These are phyloP conservation scores for Urochloa ruziziensis DNA, from an alignment of 176 grass and related monocot species.

Conservation along the genomic window DNA sequence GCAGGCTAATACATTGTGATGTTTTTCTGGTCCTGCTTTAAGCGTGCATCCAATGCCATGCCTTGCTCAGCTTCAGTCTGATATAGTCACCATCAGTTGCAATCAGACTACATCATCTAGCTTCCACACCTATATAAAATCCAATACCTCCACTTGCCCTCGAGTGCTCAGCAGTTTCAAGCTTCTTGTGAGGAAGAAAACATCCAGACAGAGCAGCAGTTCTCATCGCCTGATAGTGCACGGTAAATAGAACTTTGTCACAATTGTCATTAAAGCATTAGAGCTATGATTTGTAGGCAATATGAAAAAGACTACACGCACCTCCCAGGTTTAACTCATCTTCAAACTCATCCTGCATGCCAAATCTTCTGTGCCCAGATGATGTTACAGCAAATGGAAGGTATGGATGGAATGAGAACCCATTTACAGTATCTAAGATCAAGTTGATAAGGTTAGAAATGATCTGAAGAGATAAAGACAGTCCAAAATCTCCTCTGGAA, in stretches of 20 bases:
- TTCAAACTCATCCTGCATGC: constrained; percentile 51
- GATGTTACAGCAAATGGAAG: constrained; percentile 77
- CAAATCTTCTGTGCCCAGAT: constrained; percentile 84
- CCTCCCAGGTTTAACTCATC: constrained; percentile 53
- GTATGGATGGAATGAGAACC: constrained; percentile 82
- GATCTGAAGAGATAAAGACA: neutral
- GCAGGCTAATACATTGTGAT: neutral
- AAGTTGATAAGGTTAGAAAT: constrained; percentile 25
- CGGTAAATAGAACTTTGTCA: neutral
- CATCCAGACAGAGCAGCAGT: constrained; percentile 83
- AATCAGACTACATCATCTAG: neutral
- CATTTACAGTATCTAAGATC: constrained; percentile 82
- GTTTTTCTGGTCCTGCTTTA: neutral
- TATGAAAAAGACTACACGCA: constrained; percentile 16
- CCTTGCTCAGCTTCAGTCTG: neutral
- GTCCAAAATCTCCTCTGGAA: neutral
- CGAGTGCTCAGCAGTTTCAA: constrained; percentile 20
- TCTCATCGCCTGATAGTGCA: constrained; percentile 60
- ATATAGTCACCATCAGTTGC: neutral
- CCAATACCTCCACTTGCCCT: neutral
- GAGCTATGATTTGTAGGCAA: neutral
- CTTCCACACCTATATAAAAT: neutral
- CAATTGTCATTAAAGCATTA: constrained; percentile 17
- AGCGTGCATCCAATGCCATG: neutral
- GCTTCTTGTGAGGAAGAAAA: constrained; percentile 52